These are phyloP conservation scores for Penicillium sp. DNA, from an alignment of 2,329 filamentous ascomycete species.

Conservation along the genomic window DNA sequence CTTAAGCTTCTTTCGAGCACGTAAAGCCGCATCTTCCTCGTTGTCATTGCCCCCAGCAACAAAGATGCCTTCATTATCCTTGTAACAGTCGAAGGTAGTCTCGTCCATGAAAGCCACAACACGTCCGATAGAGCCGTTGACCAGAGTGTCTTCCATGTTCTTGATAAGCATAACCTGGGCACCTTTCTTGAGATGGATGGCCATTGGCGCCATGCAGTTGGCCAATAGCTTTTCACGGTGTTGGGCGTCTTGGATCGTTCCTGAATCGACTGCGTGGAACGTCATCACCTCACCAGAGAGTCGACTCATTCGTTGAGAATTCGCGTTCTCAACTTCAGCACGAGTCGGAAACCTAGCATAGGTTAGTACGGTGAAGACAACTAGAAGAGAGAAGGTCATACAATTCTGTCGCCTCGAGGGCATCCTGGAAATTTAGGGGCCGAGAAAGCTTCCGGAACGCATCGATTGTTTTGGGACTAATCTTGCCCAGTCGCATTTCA, in stretches of 20 bases:
- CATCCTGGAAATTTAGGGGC: slow-evolving; percentile 73
- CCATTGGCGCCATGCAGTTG: slow-evolving; percentile 91
- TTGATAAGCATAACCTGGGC: slow-evolving; percentile 99
- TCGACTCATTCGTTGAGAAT: slow-evolving; percentile 72
- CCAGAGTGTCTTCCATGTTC: slow-evolving; percentile 90
- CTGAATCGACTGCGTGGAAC: slow-evolving; percentile 78
- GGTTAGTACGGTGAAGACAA: slow-evolving; percentile 30
- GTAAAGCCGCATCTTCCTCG: slow-evolving; percentile 50
- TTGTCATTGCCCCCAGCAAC: slow-evolving; percentile 56
- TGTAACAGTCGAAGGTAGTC: slow-evolving; percentile 64
- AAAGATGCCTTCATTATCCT: slow-evolving; percentile 63
- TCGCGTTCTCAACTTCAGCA: slow-evolving; percentile 86
- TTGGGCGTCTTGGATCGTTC: slow-evolving; percentile 67
- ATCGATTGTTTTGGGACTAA: slow-evolving; percentile 75
- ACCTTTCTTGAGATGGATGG: slow-evolving; percentile 82
- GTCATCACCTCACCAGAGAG: slow-evolving; percentile 71
- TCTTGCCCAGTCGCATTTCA: slow-evolving; percentile 89
- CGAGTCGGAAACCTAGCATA: slow-evolving; percentile 77
- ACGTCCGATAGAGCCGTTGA: slow-evolving; percentile 92
- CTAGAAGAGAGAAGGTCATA: slow-evolving; percentile 44
- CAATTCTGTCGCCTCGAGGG: slow-evolving; percentile 83
- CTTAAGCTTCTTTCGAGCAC: slow-evolving; percentile 63
- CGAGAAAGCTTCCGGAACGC: slow-evolving; percentile 77
- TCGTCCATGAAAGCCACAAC: slow-evolving; percentile 81
- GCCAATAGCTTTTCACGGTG: slow-evolving; percentile 77